Conservation (phyloP, 73 alveolate species). For the Stentor coeruleus region DNA sequence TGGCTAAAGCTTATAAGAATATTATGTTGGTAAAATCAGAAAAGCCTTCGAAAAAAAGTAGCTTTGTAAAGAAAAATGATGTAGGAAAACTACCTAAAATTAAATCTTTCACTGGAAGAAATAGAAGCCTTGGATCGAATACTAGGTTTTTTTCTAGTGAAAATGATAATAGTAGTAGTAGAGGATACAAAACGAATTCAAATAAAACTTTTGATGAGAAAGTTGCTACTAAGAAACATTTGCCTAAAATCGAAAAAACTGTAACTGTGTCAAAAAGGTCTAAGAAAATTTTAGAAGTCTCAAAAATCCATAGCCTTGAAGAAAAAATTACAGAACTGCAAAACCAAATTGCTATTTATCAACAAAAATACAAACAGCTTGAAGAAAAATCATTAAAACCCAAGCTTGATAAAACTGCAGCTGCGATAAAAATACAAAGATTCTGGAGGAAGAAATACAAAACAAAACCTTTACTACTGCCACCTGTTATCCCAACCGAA, state of each 20-base stretch:
- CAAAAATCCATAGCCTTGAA: background rate
- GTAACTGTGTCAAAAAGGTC: background rate
- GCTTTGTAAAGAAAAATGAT: background rate
- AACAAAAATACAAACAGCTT: slow-evolving; percentile 3
- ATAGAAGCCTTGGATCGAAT: background rate
- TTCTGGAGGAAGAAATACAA: background rate
- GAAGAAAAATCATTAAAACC: background rate
- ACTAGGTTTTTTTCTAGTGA: no score
- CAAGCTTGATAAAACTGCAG: background rate
- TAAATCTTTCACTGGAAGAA: background rate
- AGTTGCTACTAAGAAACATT: no score
- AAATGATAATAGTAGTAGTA: background rate
- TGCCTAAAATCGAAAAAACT: background rate
- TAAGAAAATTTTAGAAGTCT: background rate
- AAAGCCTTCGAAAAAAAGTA: background rate
- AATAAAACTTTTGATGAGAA: background rate
- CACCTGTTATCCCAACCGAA: background rate
- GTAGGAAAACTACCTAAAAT: background rate
- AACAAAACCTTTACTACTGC: background rate
- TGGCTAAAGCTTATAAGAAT: background rate
- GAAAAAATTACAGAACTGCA: slow-evolving; percentile 8
- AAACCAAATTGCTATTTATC: background rate
- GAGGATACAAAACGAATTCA: background rate
- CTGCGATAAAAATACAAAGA: background rate
- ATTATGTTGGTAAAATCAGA: no score